Base-by-base conservation (phyloP, 495 filamentous ascomycete genomes). In the Daldinia decipiens region DNA sequence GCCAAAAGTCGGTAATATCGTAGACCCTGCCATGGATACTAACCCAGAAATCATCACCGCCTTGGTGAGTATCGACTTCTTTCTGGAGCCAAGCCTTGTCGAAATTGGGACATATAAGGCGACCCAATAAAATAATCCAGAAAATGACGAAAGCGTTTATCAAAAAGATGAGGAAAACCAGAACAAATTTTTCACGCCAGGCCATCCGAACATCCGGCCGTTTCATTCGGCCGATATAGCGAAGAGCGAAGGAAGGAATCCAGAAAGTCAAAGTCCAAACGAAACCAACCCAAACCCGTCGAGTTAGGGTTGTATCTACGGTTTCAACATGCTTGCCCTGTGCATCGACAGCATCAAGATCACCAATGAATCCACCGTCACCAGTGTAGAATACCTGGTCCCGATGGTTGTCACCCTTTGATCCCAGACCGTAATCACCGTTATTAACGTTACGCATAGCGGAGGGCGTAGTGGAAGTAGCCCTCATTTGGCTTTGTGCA, bases 151-250 rank as follows among this genome's bases (percentile, higher is more conserved):
- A 76, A 13, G 80, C 95, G 77, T 99, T 99, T 70, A 97, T 80
- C 32, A 98, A 70, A 24, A 93, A 76, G 67, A 99, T 98, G 63
- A 97, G 64, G 34, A 91, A 79, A 27, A 93, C 86, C 9, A 99
- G 83, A 5, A 97, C 89, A 40, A 99, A 39, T 80, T 99, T 99
- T 73, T 99, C 95, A 76, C 95, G 84, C 95, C 95, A 99, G 5
- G 95, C 95, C 88, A 98, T 91, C 1, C 95, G 91, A 45, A 99
- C 92, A 80, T 99, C 95, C 1, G 95, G 95, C 45, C 95, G 89
- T 81, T 97, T 97, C 95, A 98, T 99, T 19, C 95, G 91, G 17
- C 95, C 95, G 67, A 98, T 71, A 58, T 86, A 91, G n/a, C 84
- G 83, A 2, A 99, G 86, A 0, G 89, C 57, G 56, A 93, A 93